A percentile compares a stretch with the other conserved stretches of the same genome.
phyloP scores from a whole-genome alignment of 805 yeast genomes.

The Metschnikowia drakensbergensis region DNA sequence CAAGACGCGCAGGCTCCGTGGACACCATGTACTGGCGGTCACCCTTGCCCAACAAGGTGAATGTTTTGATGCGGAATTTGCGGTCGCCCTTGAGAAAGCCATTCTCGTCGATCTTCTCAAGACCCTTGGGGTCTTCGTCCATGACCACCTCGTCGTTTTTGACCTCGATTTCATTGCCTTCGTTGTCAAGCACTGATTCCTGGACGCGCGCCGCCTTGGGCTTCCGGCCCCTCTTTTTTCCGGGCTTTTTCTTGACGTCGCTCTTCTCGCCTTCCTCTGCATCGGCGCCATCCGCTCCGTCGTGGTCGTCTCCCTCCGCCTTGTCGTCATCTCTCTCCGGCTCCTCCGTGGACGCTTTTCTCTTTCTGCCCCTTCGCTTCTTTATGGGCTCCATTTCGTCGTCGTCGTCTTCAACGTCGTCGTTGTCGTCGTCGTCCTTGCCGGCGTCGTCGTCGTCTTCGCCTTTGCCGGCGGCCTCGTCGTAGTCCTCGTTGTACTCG shows the following conservation, averaged over 20 bases:
- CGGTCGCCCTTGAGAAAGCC: constrained; percentile 75
- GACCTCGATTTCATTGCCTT: constrained; percentile 63
- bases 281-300: constrained; percentile 4
- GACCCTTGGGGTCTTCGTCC: constrained; percentile 71
- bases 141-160: constrained; percentile 74
- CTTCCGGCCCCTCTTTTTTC: constrained; percentile 31
- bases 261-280: constrained; percentile 10
- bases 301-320: background rate
- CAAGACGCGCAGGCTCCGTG: constrained; percentile 93
- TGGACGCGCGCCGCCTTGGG: constrained; percentile 35
- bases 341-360: constrained; percentile 16
- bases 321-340: constrained; percentile 15
- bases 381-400: constrained; percentile 10
- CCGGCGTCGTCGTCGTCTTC: constrained; percentile 18
- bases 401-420: constrained; percentile 8
- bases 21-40: constrained; percentile 80
- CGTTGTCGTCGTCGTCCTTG: constrained; percentile 15
- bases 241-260: constrained; percentile 26
- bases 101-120: constrained; percentile 58
- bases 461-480: constrained; percentile 17
- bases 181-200: constrained; percentile 53
- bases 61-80: constrained; percentile 66
- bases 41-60: constrained; percentile 63
- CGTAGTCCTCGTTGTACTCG: constrained; percentile 18
- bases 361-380: constrained; percentile 14